Evolutionary conservation across 1,284 basidiomycete genomes (phyloP), one percentile per base, ranked within the genome.

Genomic region (Pulveroboletus ridleyi): DNA sequence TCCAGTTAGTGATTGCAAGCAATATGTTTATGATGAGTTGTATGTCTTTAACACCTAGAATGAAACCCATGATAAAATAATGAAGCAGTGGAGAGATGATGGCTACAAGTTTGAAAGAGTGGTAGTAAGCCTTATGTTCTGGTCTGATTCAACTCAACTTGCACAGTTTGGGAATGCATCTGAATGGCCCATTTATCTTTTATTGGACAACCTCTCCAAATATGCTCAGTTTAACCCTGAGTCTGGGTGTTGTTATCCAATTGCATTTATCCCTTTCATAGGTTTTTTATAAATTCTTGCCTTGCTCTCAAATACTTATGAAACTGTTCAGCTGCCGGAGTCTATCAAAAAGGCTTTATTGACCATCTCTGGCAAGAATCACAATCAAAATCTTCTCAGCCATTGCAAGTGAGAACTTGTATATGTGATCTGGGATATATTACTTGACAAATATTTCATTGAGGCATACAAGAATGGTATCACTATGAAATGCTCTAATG

Each of bases 121-220:
- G 15, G 52, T 66, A 17, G 6, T 56, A 74, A 6, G 70, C 69
- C 49, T 80, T 1, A 75, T 80, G 73, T 68, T 78, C 60, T 79
- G 72, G 70, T 81, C 79, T 0, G 79, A 81, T 62, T 65, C 71
- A 0, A 82, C 79, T 0, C 76, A 77, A 14, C 68, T 82, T 0
- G 71, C 77, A 0, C 68, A 69, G 18, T 81, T 81, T 60, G 77
- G 81, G 0, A 64, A 69, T 7, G 72, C 72, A 1, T 66, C 68
- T 4, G 62, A 78, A 0, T 82, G 79, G 79, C 81, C 79, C 7
- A 18, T 44, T 18, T 44, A 44, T 18, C 42, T 44, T 44, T 44
- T 44, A 15, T 44, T 44, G 20, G 14, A 35, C 10, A 55, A 55
- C 33, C 11, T 22, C 11, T 54, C 53, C 7, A 54, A 56, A n/a